phyloP scores from a whole-genome alignment of 164 flowering plant genomes.

The Macadamia tetraphylla region DNA sequence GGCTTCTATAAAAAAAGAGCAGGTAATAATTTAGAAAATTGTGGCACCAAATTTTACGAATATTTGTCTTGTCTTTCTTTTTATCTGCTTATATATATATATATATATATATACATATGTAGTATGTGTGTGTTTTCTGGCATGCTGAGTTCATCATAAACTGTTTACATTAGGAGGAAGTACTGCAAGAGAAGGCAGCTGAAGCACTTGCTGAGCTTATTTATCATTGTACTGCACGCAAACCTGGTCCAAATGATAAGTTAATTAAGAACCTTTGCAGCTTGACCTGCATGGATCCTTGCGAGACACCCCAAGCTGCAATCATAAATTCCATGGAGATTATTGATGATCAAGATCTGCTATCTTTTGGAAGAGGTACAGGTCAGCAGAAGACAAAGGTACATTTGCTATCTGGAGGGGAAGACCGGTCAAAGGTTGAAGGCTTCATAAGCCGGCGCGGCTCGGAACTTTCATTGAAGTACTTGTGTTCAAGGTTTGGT shows the following conservation, averaged over 20 bases:
- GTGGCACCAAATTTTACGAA: too few relatives aligned
- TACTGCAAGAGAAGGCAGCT: conserved; percentile 84
- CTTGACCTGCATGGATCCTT: conserved; percentile 83
- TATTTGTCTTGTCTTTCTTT: neutral
- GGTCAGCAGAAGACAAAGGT: conserved; percentile 54
- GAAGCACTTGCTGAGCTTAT: conserved; percentile 96
- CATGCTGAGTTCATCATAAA: neutral
- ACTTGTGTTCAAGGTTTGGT: conserved; percentile 78
- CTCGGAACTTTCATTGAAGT: conserved; percentile 80
- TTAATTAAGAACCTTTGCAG: conserved; percentile 85
- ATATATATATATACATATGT: neutral
- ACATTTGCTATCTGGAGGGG: conserved; percentile 54
- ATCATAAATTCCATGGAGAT: conserved; percentile 57
- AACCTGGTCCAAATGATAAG: conserved; percentile 90
- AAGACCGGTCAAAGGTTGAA: conserved; percentile 80
- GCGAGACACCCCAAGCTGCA: conserved; percentile 91
- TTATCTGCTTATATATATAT: neutral
- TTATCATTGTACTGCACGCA: conserved; percentile 62
- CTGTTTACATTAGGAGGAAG: conserved; percentile 59
- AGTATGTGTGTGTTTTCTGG: neutral
- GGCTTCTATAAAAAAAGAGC: conserved; percentile 95
- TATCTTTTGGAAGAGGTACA: conserved; percentile 45
- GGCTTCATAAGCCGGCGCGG: conserved; percentile 90
- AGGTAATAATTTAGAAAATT: conserved; percentile 37
- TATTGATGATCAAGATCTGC: conserved; percentile 81